Conservation (phyloP, 768 basidiomycete species). For the Asterophora parasitica region DNA sequence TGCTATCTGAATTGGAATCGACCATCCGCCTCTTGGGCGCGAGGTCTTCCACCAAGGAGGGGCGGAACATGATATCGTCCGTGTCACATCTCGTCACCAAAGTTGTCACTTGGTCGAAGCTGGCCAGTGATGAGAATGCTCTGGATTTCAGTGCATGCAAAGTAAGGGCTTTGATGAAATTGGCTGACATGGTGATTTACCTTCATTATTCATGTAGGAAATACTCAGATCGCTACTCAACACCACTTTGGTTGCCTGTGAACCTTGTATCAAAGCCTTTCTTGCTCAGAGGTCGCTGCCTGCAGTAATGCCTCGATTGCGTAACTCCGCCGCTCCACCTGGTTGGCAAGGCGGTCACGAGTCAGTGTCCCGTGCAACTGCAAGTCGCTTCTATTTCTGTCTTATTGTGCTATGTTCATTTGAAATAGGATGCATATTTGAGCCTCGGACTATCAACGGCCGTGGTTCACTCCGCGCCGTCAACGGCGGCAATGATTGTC, state of each 20-base stretch:
- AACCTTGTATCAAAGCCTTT: slow-evolving; percentile 34
- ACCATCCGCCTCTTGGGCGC: slow-evolving; percentile 23
- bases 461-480: slow-evolving; percentile 17
- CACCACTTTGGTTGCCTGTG: slow-evolving; percentile 28
- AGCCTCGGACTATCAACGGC: slow-evolving; percentile 24
- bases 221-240: slow-evolving; percentile 30
- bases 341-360: slow-evolving; percentile 39
- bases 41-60: slow-evolving; percentile 25
- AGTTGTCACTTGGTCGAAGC: slow-evolving; percentile 27
- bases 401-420: not conserved
- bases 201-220: slow-evolving; percentile 17
- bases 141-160: slow-evolving; percentile 23
- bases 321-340: slow-evolving; percentile 25
- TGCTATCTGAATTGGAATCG: slow-evolving; percentile 33
- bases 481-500: slow-evolving; percentile 31
- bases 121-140: slow-evolving; percentile 11
- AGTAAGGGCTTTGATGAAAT: slow-evolving; percentile 18
- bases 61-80: slow-evolving; percentile 26
- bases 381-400: slow-evolving; percentile 23
- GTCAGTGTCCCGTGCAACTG: slow-evolving; percentile 33
- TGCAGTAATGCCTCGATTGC: slow-evolving; percentile 39
- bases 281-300: slow-evolving; percentile 46
- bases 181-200: not conserved
- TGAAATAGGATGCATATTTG: slow-evolving; percentile 30
- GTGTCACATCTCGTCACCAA: slow-evolving; percentile 24